phyloP scores from a whole-genome alignment of 441 rosid species.

The Pelargonium fulgidum region DNA sequence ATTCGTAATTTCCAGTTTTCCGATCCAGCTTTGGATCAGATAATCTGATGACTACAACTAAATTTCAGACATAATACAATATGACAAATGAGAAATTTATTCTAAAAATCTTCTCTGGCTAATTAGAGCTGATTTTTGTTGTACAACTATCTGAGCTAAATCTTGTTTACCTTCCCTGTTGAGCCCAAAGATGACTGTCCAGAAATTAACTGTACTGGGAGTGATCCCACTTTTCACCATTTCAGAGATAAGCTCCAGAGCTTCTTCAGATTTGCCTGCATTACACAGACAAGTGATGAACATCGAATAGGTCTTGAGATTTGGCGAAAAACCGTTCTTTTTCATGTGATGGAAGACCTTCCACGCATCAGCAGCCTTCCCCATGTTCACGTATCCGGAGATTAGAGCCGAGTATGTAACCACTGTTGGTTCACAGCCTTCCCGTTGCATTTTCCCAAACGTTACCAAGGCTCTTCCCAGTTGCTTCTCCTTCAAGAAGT shows the following conservation, averaged over 20 bases:
- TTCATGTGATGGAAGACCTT: conserved; percentile 38
- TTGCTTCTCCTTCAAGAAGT: conserved; percentile 62
- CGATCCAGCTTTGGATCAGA: too few species aligned
- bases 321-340: conserved; percentile 50
- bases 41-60: too few species aligned
- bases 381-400: conserved; percentile 52
- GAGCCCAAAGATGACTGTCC: conserved; percentile 51
- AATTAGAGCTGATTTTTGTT: conserved; percentile 40
- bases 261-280: conserved; percentile 57
- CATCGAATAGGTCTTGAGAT: conserved; percentile 61
- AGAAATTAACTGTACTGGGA: conserved; percentile 57
- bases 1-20: too few species aligned
- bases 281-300: conserved; percentile 56
- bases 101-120: conserved; percentile 36
- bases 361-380: conserved; percentile 49
- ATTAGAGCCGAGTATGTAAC: conserved; percentile 70
- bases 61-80: too few species aligned
- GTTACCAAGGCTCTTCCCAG: conserved; percentile 39
- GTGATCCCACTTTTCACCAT: conserved; percentile 50
- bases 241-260: conserved; percentile 49
- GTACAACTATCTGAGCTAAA: conserved; percentile 44
- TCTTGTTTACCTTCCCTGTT: conserved; percentile 67
- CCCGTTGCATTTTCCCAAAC: conserved; percentile 42
- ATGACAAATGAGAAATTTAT: conserved; percentile 15
- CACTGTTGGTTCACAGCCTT: conserved; percentile 48